Evolutionary conservation across 129 eudicot species (phyloP).

Genomic region (Daucus carota): DH1_v3.0 NC_030387.2:33245001-33245500

Average conservation of each 20-base stretch:
- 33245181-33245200: constrained; percentile 74
- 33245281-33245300: background rate
- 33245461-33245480: constrained; percentile 68
- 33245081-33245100: constrained; percentile 77
- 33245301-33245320: background rate
- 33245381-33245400: constrained; percentile 89
- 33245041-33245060: constrained; percentile 69
- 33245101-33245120: constrained; percentile 69
- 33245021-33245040: constrained; percentile 51
- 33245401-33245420: constrained; percentile 88
- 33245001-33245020: constrained; percentile 75
- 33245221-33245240: constrained; percentile 96
- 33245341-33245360: constrained; percentile 82
- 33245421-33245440: constrained; percentile 80
- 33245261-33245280: no score
- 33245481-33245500: constrained; percentile 70
- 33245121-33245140: constrained; percentile 48
- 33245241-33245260: background rate
- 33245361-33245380: constrained; percentile 89
- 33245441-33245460: constrained; percentile 52
- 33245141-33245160: constrained; percentile 80
- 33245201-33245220: constrained; percentile 94
- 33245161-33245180: constrained; percentile 89
- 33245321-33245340: constrained; percentile 75
- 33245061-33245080: constrained; percentile 54